Evolutionary conservation across 768 basidiomycete species (phyloP).

Genomic region (Chalciporus piperatus): DNA sequence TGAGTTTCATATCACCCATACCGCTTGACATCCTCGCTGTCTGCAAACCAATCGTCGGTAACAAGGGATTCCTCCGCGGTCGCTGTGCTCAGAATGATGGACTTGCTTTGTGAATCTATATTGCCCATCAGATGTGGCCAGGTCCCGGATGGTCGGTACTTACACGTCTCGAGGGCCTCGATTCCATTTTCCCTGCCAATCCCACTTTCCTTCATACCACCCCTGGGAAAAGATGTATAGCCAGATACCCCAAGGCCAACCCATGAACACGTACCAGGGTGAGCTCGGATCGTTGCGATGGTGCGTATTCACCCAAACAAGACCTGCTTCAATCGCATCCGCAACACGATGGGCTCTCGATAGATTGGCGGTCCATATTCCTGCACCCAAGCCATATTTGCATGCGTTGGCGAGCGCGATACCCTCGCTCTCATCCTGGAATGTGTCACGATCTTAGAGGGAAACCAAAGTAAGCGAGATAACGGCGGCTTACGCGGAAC

Average conservation of each 20-base stretch:
- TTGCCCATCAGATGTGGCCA: conserved; percentile 4
- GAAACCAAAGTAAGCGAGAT: not conserved
- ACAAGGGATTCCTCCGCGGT: conserved; percentile 52
- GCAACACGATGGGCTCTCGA: conserved; percentile 76
- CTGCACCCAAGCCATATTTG: conserved; percentile 79
- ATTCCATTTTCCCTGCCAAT: conserved; percentile 85
- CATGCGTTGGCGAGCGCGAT: conserved; percentile 68
- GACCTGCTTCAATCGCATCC: conserved; percentile 63
- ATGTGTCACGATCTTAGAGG: not conserved
- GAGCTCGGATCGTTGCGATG: conserved; percentile 89
- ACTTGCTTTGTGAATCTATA: conserved; percentile 83
- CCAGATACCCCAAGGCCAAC: not conserved
- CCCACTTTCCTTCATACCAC: conserved; percentile 88
- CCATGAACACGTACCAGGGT: conserved; percentile 56
- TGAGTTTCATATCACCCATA: conserved; percentile 50
- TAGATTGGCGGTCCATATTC: conserved; percentile 75
- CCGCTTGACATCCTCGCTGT: conserved; percentile 47
- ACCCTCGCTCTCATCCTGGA: conserved; percentile 62
- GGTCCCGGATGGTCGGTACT: conserved; percentile 19
- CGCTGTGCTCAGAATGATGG: conserved; percentile 73
- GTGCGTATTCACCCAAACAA: conserved; percentile 89
- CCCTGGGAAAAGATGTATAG: conserved; percentile 47
- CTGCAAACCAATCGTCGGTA: conserved; percentile 79
- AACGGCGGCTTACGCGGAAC: conserved; percentile 43
- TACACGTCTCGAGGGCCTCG: conserved; percentile 78